Percentiles rank a stretch among this genome's conserved stretches.
phyloP scores from a whole-genome alignment of 805 yeast species.

The Isabelozyma rhagii region DNA sequence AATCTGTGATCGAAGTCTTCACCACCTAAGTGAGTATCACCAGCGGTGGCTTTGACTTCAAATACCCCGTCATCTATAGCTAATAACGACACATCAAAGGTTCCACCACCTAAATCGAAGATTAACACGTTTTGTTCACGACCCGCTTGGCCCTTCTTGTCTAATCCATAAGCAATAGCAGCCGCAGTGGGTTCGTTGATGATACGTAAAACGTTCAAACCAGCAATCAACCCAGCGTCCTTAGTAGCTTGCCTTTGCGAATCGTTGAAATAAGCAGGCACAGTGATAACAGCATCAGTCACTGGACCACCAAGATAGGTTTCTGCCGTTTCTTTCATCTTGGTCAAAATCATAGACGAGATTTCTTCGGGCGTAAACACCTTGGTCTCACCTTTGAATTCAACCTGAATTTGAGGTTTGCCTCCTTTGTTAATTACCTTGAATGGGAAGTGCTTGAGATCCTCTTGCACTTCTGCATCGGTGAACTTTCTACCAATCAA shows the following conservation, averaged over 20 bases:
- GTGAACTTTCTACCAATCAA: slow-evolving; percentile 79
- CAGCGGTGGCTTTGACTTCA: slow-evolving; percentile 90
- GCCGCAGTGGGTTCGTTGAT: slow-evolving; percentile 47
- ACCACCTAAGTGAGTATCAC: slow-evolving; percentile 98
- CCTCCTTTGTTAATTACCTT: slow-evolving; percentile 72
- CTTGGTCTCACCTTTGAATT: slow-evolving; percentile 84
- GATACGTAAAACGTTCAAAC: slow-evolving; percentile 43
- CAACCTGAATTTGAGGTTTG: slow-evolving; percentile 85
- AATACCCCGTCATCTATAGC: slow-evolving; percentile 89
- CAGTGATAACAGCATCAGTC: slow-evolving; percentile 48
- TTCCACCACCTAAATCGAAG: slow-evolving; percentile 97
- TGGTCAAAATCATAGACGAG: slow-evolving; percentile 85
- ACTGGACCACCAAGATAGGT: slow-evolving; percentile 82
- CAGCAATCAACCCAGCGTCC: slow-evolving; percentile 45
- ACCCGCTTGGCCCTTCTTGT: slow-evolving; percentile 26
- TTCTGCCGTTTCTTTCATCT: slow-evolving; percentile 94
- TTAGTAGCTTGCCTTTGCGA: slow-evolving; percentile 45
- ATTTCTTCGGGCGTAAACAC: slow-evolving; percentile 93
- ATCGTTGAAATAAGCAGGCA: slow-evolving; percentile 43
- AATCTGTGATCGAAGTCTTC: slow-evolving; percentile 92
- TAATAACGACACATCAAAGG: slow-evolving; percentile 86
- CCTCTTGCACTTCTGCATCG: slow-evolving; percentile 76
- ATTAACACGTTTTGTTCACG: slow-evolving; percentile 88
- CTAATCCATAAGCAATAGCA: slow-evolving; percentile 45
- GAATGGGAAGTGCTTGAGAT: slow-evolving; percentile 88